These are phyloP conservation scores for Peronospora destructor DNA, from an alignment of 352 stramenopile genomes.

Conservation along the genomic window DNA sequence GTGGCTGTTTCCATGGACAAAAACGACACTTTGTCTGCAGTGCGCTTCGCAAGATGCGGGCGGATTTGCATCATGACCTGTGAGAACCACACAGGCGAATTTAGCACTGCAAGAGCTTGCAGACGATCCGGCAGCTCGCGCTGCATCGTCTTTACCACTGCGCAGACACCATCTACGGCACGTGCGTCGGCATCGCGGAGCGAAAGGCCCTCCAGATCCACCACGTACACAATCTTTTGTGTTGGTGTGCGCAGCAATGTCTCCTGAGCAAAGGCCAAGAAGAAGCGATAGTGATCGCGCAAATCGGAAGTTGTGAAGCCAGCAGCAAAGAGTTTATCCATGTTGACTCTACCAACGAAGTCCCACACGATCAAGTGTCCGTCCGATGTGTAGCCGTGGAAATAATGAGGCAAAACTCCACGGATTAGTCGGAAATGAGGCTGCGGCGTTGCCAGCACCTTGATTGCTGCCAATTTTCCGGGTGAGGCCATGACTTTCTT, in stretches of 20 bases:
- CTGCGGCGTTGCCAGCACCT: slow-evolving; percentile 43
- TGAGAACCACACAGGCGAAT: slow-evolving; percentile 74
- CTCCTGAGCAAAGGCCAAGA: slow-evolving; percentile 64
- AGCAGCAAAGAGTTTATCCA: slow-evolving; percentile 55
- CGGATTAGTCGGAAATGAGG: slow-evolving; percentile 71
- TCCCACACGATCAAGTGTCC: slow-evolving; percentile 73
- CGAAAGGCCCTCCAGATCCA: slow-evolving; percentile 72
- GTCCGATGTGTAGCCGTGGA: slow-evolving; percentile 62
- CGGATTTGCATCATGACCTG: slow-evolving; percentile 63
- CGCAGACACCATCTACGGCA: slow-evolving; percentile 49
- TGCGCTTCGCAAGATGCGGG: slow-evolving; percentile 49
- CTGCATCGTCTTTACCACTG: slow-evolving; percentile 53
- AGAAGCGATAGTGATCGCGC: slow-evolving; percentile 69
- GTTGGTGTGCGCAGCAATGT: slow-evolving; percentile 50
- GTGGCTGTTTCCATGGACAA: slow-evolving; percentile 34
- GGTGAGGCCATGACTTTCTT: slow-evolving; percentile 31
- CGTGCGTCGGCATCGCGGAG: slow-evolving; percentile 61
- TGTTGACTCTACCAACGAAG: slow-evolving; percentile 71
- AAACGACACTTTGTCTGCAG: slow-evolving; percentile 62
- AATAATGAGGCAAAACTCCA: slow-evolving; percentile 66
- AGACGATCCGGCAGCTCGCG: slow-evolving; percentile 59
- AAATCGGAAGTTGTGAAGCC: slow-evolving; percentile 72
- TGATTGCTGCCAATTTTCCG: slow-evolving; percentile 26
- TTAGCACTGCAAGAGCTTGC: slow-evolving; percentile 52
- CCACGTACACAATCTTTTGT: slow-evolving; percentile 69